Base-by-base conservation (phyloP, 108 stramenopile genomes). In the Cyclotella cryptica region DNA sequence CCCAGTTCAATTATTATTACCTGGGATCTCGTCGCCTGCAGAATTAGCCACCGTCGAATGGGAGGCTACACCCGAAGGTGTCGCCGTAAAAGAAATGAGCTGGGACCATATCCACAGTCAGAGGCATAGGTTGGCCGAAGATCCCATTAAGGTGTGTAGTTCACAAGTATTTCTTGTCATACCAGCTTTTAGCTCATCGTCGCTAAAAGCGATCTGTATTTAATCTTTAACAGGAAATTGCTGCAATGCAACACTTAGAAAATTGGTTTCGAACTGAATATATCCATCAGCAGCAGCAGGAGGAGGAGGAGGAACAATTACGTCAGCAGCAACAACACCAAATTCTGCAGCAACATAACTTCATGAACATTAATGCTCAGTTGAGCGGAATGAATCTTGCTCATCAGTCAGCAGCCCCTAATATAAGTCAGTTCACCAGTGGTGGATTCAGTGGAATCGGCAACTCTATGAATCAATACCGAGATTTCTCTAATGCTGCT, bases 1-100 rank as follows among this genome's bases (percentile, higher is more conserved):
- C 17, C 75, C 81, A 40, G 47, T 83, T 45, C 65, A 54, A 19
- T 24, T 83, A 11, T 24, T 68, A 52, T 41, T 76, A 39, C 83
- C 79, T 0, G 51, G 67, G 3, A 26, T 26, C 9, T 70, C 75
- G 10, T 41, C 42, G 22, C 39, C 54, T 42, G 42, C 42, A 15
- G 75, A 84, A 35, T 52, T 61, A 58, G 69, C 71, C 10, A 18
- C 42, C 26, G 89, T 89, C 10, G 94, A 95, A 65, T 95, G 94
- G 94, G 89, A 90, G 66, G 88, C 85, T 12, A 92, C 94, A 1
- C 49, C 49, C n/a, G 86, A 93, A 71, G 72, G 85, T 14, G 90
- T 90, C 66, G 94, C 94, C 28, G 81, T 96, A 49, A 96, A 96
- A 59, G 91, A 92, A 84, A 90, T 96, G 91, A 81, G 72, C 17